Evolutionary conservation across 2,329 filamentous ascomycete species (phyloP).

Genomic region (Sporothrix sp.): DNA sequence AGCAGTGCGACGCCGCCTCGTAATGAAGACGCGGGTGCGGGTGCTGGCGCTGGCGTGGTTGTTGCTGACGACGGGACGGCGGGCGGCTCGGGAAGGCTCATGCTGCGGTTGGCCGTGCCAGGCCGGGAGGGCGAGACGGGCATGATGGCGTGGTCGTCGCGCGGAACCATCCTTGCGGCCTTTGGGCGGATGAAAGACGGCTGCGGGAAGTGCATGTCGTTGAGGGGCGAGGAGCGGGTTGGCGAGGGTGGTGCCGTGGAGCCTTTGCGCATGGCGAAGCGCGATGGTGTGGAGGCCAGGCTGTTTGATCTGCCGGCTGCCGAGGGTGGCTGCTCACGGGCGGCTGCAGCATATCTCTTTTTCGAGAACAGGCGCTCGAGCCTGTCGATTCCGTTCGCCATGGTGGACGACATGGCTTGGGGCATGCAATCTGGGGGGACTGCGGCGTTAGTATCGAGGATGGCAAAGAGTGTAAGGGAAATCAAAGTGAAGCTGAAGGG

Average conservation of each 20-base stretch:
- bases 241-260: conserved; percentile 20
- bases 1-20: neutral
- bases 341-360: conserved; percentile 23
- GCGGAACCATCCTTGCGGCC: conserved; percentile 45
- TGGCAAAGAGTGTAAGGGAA: neutral
- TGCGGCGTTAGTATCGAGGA: conserved; percentile 9
- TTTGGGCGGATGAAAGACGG: conserved; percentile 49
- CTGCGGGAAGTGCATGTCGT: conserved; percentile 33
- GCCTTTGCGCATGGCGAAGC: conserved; percentile 7
- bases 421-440: conserved; percentile 15
- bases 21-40: too few relatives aligned
- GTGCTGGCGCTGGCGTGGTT: neutral
- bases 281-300: conserved; percentile 16
- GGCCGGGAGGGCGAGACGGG: conserved; percentile 4
- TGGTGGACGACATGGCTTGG: conserved; percentile 21
- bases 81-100: conserved; percentile 4
- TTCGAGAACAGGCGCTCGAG: conserved; percentile 46
- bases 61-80: neutral
- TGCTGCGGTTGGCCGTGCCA: neutral
- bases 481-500: neutral
- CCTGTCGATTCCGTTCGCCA: conserved; percentile 40
- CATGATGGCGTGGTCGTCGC: conserved; percentile 33
- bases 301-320: conserved; percentile 2
- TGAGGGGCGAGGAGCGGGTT: neutral
- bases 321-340: conserved; percentile 15